Percentiles rank a stretch among this genome's conserved stretches.
These are phyloP conservation scores for Microstroma glucosiphilum DNA, from an alignment of 1,284 basidiomycete genomes.

Conservation along the genomic window DNA sequence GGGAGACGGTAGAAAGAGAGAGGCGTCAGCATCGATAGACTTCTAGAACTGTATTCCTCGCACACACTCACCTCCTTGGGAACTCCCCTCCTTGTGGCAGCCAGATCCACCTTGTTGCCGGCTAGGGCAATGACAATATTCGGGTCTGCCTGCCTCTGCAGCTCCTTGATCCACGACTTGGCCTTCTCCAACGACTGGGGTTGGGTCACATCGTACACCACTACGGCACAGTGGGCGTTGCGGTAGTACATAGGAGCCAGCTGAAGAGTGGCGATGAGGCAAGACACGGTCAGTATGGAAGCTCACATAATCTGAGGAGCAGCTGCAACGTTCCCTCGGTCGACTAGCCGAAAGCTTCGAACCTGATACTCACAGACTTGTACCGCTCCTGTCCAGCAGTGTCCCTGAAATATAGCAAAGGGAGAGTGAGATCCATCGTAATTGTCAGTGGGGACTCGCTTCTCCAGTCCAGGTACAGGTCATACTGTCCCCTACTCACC, in stretches of 20 bases:
- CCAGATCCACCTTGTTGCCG: constrained; percentile 87
- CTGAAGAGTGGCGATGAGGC: not conserved
- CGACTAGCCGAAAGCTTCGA: no score
- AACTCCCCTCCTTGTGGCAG: constrained; percentile 54
- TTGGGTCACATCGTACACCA: constrained; percentile 48
- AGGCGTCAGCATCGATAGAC: not conserved
- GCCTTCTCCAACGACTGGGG: constrained; percentile 78
- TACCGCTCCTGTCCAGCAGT: constrained; percentile 89
- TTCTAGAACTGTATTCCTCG: not conserved
- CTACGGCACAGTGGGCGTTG: constrained; percentile 49
- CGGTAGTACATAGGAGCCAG: constrained; percentile 51
- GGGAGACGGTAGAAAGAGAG: not conserved
- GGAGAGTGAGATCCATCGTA: no score
- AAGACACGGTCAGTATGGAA: no score
- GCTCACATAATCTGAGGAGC: no score
- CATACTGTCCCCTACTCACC: constrained; percentile 55
- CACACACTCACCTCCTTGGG: constrained; percentile 22
- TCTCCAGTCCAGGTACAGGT: not conserved
- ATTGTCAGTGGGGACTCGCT: no score
- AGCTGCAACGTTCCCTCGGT: no score
- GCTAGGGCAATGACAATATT: constrained; percentile 77
- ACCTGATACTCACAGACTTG: constrained; percentile 27
- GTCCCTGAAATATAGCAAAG: constrained; percentile 19
- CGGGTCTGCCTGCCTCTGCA: constrained; percentile 93
- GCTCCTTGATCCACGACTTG: constrained; percentile 89